These are phyloP conservation scores for Penicillium atrosanguineum DNA, from an alignment of 495 filamentous ascomycete species.

Conservation along the genomic window DNA sequence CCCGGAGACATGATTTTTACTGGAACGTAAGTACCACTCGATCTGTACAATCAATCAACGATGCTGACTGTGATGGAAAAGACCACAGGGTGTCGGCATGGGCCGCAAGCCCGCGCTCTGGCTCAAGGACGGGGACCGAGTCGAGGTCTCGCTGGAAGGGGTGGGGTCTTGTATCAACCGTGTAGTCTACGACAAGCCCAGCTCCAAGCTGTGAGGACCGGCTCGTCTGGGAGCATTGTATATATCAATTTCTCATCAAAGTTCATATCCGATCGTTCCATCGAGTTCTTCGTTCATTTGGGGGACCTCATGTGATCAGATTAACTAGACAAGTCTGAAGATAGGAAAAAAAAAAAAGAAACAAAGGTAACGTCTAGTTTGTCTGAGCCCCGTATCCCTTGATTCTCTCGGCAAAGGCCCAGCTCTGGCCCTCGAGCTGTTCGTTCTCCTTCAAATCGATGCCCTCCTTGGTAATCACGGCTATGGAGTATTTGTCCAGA, in stretches of 20 bases:
- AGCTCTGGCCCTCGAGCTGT: slow-evolving; percentile 80
- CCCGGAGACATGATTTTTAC: slow-evolving; percentile 85
- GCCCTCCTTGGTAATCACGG: slow-evolving; percentile 75
- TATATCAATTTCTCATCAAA: slow-evolving; percentile 3
- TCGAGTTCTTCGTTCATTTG: slow-evolving; percentile 1
- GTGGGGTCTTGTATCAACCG: slow-evolving; percentile 71
- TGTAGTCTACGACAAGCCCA: slow-evolving; percentile 61
- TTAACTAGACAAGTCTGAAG: neutral
- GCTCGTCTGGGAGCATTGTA: neutral
- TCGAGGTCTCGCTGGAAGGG: slow-evolving; percentile 69
- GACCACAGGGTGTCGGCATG: slow-evolving; percentile 77
- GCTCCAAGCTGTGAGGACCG: slow-evolving; percentile 47
- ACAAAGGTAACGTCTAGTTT: slow-evolving; percentile 34
- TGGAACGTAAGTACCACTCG: slow-evolving; percentile 62
- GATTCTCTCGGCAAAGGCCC: slow-evolving; percentile 92
- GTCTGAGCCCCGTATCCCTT: slow-evolving; percentile 72
- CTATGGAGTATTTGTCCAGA: slow-evolving; percentile 86
- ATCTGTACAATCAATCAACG: neutral
- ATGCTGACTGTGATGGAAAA: slow-evolving; percentile 17
- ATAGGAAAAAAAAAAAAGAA: slow-evolving; percentile 5
- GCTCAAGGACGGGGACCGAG: slow-evolving; percentile 78
- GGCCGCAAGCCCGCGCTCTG: slow-evolving; percentile 69
- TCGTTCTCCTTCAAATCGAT: slow-evolving; percentile 81
- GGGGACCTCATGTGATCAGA: slow-evolving; percentile 8
- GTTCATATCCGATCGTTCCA: neutral